Conservation (phyloP, 164 flowering plant species). For the Magnolia changhungtana region DNA sequence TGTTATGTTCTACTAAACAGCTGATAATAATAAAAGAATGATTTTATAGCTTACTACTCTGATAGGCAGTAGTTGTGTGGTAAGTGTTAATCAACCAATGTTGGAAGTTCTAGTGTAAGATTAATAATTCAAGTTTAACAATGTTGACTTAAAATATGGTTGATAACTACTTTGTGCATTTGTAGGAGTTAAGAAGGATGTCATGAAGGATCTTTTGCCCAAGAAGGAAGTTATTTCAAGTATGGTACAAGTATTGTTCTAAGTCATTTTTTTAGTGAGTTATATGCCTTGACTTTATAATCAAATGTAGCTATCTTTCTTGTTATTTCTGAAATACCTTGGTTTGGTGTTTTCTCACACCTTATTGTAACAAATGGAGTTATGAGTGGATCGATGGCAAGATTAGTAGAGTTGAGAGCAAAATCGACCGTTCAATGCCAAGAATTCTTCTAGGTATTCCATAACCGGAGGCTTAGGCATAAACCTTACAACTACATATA, state of each 20-base stretch:
- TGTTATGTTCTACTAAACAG: no score
- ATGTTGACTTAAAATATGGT: no score
- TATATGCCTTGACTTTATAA: neutral
- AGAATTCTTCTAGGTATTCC: constrained; percentile 81
- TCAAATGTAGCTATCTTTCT: neutral
- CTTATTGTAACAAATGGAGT: constrained; percentile 62
- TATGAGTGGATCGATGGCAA: constrained; percentile 94
- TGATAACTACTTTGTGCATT: no score
- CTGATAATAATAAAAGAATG: no score
- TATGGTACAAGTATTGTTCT: neutral
- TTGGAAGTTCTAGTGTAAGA: no score
- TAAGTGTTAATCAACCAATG: no score
- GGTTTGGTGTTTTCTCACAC: constrained; percentile 3
- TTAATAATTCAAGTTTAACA: no score
- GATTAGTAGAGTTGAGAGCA: constrained; percentile 88
- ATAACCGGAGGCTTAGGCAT: constrained; percentile 96
- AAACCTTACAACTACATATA: constrained; percentile 94
- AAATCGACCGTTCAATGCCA: constrained; percentile 85
- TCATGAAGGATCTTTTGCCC: no score
- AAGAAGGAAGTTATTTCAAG: no score
- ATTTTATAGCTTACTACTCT: no score
- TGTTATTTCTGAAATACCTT: neutral
- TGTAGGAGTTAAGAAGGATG: no score
- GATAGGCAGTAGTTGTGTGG: neutral
- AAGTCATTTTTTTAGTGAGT: neutral